Percentiles rank a stretch among this genome's conserved stretches.
Conservation (phyloP, 192 early-diverging fungal species). For the Gonapodya prolifera region DNA sequence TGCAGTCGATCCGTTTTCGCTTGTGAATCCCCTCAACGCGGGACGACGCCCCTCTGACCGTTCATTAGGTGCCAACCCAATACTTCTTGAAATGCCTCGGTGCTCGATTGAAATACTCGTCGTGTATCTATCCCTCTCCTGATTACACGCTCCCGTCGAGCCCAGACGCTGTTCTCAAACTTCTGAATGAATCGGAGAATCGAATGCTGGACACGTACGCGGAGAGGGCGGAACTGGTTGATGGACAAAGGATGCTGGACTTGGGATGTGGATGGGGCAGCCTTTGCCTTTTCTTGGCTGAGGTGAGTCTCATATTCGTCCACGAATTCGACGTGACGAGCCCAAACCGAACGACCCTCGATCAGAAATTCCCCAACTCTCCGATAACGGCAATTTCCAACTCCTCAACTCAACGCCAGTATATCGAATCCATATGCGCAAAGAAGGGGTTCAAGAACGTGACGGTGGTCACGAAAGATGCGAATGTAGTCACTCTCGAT, state of each 20-base stretch:
- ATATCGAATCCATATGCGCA: slow-evolving; percentile 25
- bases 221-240: slow-evolving; percentile 28
- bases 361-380: slow-evolving; percentile 34
- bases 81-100: slow-evolving; percentile 39
- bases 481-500: slow-evolving; percentile 33
- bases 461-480: slow-evolving; percentile 38
- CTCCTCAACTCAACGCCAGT: slow-evolving; percentile 36
- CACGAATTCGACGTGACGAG: background rate
- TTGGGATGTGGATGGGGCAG: slow-evolving; percentile 55
- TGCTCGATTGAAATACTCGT: slow-evolving; percentile 44
- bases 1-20: background rate
- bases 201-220: slow-evolving; percentile 45
- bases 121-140: slow-evolving; percentile 37
- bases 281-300: slow-evolving; percentile 37
- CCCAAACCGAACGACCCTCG: background rate
- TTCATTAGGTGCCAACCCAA: slow-evolving; percentile 33
- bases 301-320: slow-evolving; percentile 15
- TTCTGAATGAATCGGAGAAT: slow-evolving; percentile 39
- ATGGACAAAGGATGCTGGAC: slow-evolving; percentile 45
- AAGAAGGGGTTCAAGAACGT: slow-evolving; percentile 34
- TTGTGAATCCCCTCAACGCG: too few species aligned
- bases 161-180: background rate
- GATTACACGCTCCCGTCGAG: background rate
- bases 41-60: too few species aligned
- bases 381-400: slow-evolving; percentile 42